A percentile compares a stretch with the other conserved stretches of the same genome.
These are phyloP conservation scores for Glaciozyma martinii DNA, from an alignment of 768 basidiomycete genomes.

Conservation along the genomic window DNA sequence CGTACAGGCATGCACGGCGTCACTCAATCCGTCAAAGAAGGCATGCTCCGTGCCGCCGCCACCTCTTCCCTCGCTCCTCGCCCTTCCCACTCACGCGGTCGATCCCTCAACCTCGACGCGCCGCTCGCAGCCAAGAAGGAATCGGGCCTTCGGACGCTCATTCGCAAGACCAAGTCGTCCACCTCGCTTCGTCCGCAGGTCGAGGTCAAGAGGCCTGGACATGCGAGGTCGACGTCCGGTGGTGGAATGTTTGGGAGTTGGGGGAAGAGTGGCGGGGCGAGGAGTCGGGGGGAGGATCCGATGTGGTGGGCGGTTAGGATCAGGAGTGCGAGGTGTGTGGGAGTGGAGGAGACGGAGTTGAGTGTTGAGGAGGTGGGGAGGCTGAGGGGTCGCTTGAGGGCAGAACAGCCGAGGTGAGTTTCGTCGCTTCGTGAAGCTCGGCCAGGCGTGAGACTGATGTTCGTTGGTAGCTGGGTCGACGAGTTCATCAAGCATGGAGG, in stretches of 20 bases:
- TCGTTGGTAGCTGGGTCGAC: constrained; percentile 67
- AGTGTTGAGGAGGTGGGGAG: constrained; percentile 79
- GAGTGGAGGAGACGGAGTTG: constrained; percentile 59
- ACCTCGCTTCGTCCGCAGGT: constrained; percentile 2
- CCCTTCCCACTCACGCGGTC: constrained; percentile 39
- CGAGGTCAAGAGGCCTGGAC: not conserved
- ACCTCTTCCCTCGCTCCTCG: constrained; percentile 47
- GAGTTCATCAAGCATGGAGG: constrained; percentile 76
- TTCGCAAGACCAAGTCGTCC: constrained; percentile 23
- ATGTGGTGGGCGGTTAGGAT: constrained; percentile 59
- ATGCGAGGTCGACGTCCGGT: not conserved
- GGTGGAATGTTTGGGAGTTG: not conserved
- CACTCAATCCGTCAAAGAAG: constrained; percentile 77
- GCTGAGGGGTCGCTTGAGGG: constrained; percentile 71
- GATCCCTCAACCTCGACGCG: constrained; percentile 7
- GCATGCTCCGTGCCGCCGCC: constrained; percentile 78
- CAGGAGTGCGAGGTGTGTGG: constrained; percentile 42
- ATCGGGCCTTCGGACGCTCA: not conserved
- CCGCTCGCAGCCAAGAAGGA: constrained; percentile 3
- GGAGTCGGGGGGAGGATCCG: constrained; percentile 30
- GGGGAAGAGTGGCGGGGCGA: constrained; percentile 42
- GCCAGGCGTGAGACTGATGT: not conserved
- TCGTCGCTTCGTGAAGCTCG: not conserved
- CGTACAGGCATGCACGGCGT: constrained; percentile 70
- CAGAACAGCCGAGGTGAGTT: constrained; percentile 74